phyloP scores from a whole-genome alignment of 345 rosid genomes.

The Cardamine chenopodiifolia region DNA sequence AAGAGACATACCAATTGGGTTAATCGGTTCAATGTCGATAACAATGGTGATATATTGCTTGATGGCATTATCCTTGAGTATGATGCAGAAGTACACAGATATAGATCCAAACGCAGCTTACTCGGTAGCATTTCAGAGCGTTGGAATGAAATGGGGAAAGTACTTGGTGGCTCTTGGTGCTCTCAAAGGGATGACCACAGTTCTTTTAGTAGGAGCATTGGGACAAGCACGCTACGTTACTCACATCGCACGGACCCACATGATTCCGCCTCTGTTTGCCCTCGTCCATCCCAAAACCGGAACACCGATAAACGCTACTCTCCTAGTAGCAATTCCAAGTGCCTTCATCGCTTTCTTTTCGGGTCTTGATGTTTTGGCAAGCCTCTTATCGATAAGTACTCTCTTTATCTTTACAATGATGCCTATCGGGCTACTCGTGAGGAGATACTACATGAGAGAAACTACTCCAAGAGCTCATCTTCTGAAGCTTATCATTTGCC shows the following conservation, averaged over 20 bases:
- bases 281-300: constrained; percentile 52
- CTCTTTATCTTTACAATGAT: constrained; percentile 61
- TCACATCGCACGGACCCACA: constrained; percentile 66
- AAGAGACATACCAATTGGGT: constrained; percentile 64
- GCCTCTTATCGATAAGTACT: constrained; percentile 63
- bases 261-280: constrained; percentile 67
- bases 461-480: constrained; percentile 45
- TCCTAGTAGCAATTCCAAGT: constrained; percentile 54
- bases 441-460: constrained; percentile 58
- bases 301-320: constrained; percentile 60
- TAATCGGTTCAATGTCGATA: constrained; percentile 63
- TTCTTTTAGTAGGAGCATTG: constrained; percentile 50
- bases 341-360: constrained; percentile 60
- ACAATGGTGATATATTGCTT: constrained; percentile 50
- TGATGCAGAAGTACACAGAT: constrained; percentile 56
- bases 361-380: constrained; percentile 53
- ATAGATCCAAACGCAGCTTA: constrained; percentile 65
- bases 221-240: constrained; percentile 74
- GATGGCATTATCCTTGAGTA: constrained; percentile 48
- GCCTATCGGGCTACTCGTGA: constrained; percentile 58
- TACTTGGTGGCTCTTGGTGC: constrained; percentile 70
- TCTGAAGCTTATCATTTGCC: constrained; percentile 44
- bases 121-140: constrained; percentile 56
- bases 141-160: constrained; percentile 65
- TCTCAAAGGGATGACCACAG: constrained; percentile 70